These are phyloP conservation scores for Pythium brassicae DNA, from an alignment of 352 stramenopile species.

Conservation along the genomic window DNA sequence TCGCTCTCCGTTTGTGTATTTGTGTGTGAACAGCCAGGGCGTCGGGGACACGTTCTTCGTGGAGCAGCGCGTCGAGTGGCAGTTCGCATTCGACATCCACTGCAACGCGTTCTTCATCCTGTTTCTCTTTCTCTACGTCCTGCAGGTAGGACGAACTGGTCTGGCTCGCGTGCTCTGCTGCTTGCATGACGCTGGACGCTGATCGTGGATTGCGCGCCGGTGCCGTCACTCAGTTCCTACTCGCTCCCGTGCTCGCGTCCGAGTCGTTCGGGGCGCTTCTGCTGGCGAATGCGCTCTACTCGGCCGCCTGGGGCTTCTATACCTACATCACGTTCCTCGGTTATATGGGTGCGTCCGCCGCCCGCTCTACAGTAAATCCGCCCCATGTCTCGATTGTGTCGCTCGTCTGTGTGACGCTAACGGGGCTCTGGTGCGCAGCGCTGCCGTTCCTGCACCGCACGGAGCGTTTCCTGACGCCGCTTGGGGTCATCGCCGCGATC, in stretches of 20 bases:
- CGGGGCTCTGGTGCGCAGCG: slow-evolving; percentile 33
- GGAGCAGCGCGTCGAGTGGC: slow-evolving; percentile 97
- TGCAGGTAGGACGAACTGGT: slow-evolving; percentile 49
- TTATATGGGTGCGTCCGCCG: slow-evolving; percentile 82
- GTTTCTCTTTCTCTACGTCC: slow-evolving; percentile 95
- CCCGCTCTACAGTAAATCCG: not conserved
- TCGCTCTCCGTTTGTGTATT: not conserved
- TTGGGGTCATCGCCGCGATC: slow-evolving; percentile 65
- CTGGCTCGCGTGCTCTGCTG: not conserved
- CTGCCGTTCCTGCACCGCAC: slow-evolving; percentile 89
- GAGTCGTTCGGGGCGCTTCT: slow-evolving; percentile 88
- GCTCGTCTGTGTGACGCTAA: not conserved
- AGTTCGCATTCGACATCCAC: slow-evolving; percentile 99
- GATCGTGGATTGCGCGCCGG: not conserved
- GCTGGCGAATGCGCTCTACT: slow-evolving; percentile 93
- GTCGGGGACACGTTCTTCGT: slow-evolving; percentile 86
- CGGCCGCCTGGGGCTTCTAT: slow-evolving; percentile 92
- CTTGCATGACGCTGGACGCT: not conserved
- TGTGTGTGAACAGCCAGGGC: slow-evolving; percentile 32
- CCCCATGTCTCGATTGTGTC: not conserved
- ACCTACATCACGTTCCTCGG: slow-evolving; percentile 98
- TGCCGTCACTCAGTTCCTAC: slow-evolving; percentile 87
- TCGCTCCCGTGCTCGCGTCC: slow-evolving; percentile 92
- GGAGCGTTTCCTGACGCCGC: slow-evolving; percentile 85
- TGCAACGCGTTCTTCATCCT: slow-evolving; percentile 98